phyloP scores from a whole-genome alignment of 78 protist genomes.

The slime mould (Dictyostelium discoideum) region DNA sequence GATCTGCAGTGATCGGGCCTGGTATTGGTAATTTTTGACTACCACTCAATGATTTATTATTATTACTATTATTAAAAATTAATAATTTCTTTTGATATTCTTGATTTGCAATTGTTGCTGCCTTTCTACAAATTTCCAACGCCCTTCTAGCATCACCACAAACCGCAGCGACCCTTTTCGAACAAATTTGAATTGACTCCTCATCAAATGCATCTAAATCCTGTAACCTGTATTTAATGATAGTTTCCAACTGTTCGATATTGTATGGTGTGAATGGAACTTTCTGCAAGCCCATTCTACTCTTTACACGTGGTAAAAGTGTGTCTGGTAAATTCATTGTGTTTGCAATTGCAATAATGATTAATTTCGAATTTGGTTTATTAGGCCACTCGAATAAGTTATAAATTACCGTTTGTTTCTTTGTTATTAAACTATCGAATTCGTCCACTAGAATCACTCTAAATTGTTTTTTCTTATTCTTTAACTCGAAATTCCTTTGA shows the following conservation, averaged over 20 bases:
- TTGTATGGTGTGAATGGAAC: slow-evolving; percentile 45
- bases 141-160: slow-evolving; percentile 84
- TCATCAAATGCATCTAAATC: slow-evolving; percentile 68
- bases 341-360: slow-evolving; percentile 78
- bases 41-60: not conserved
- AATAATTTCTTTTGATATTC: not conserved
- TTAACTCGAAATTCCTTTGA: not conserved
- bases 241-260: slow-evolving; percentile 18
- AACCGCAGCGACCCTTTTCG: slow-evolving; percentile 51
- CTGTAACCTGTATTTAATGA: slow-evolving; percentile 52
- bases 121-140: slow-evolving; percentile 71
- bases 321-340: slow-evolving; percentile 81
- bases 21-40: not conserved
- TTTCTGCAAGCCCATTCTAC: slow-evolving; percentile 53
- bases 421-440: slow-evolving; percentile 82
- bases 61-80: not conserved
- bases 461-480: not conserved
- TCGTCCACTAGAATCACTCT: slow-evolving; percentile 85
- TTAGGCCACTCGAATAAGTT: slow-evolving; percentile 90
- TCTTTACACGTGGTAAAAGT: slow-evolving; percentile 45
- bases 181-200: slow-evolving; percentile 56
- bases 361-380: slow-evolving; percentile 13
- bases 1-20: not conserved
- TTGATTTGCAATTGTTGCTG: slow-evolving; percentile 27
- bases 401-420: slow-evolving; percentile 83